Conservation (phyloP, 352 stramenopile genomes). For the Lagenidium sp. region DNA sequence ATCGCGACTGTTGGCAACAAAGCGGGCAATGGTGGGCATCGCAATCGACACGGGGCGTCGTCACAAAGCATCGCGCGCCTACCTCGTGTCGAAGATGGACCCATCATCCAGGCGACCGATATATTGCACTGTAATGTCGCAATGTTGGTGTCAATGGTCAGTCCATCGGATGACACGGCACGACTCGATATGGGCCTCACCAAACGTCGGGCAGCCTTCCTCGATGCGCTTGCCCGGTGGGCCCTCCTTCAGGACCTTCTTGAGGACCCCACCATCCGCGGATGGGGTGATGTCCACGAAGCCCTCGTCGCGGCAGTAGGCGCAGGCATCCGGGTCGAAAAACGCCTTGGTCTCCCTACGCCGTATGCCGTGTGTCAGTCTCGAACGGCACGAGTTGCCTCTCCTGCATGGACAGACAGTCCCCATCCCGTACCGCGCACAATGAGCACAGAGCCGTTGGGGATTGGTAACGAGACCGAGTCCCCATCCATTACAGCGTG, state of each 20-base stretch:
- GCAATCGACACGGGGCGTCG: no score
- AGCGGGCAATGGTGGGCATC: background rate
- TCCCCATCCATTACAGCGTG: slow-evolving; percentile 58
- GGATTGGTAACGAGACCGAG: slow-evolving; percentile 64
- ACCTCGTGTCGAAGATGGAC: slow-evolving; percentile 86
- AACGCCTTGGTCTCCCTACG: slow-evolving; percentile 51
- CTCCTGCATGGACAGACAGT: no score
- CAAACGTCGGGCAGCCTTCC: slow-evolving; percentile 77
- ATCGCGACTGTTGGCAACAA: slow-evolving; percentile 41
- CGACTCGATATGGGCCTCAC: no score
- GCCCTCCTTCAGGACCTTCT: slow-evolving; percentile 72
- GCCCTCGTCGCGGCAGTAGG: slow-evolving; percentile 57
- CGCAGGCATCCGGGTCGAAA: slow-evolving; percentile 64
- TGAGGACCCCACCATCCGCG: slow-evolving; percentile 67
- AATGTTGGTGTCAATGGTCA: background rate
- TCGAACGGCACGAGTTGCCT: no score
- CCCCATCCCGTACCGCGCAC: slow-evolving; percentile 50
- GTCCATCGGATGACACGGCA: no score
- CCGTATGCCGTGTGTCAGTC: background rate
- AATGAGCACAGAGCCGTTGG: slow-evolving; percentile 66
- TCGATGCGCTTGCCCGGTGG: slow-evolving; percentile 41
- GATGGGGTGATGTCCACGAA: slow-evolving; percentile 77
- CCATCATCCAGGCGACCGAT: slow-evolving; percentile 69
- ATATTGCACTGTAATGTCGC: slow-evolving; percentile 75
- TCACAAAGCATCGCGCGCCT: no score